Evolutionary conservation across 1,139 yeast species (phyloP).

Genomic region (Pneumocystis jirovecii): DNA sequence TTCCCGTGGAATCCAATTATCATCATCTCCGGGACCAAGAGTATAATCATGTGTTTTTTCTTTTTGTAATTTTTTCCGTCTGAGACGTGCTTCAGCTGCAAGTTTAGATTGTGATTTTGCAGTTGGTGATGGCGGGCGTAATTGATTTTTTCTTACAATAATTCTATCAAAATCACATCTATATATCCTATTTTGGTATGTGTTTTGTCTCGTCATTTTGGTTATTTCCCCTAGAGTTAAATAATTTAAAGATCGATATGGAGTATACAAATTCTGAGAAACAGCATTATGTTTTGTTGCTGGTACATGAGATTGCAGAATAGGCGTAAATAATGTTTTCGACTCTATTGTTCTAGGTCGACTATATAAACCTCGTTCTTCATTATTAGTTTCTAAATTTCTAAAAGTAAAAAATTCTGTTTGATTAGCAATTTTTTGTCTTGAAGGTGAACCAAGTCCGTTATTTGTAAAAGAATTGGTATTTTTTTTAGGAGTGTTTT

Average conservation of each 20-base stretch:
- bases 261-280: slow-evolving; percentile 1
- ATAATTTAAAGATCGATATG: slow-evolving; percentile 6
- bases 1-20: slow-evolving; percentile 3
- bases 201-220: slow-evolving; percentile 8
- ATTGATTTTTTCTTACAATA: slow-evolving; percentile 7
- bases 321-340: background rate
- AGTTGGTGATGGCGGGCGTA: slow-evolving; percentile 10
- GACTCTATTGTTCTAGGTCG: background rate
- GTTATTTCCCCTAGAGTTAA: slow-evolving; percentile 11
- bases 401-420: background rate
- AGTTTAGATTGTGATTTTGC: slow-evolving; percentile 9
- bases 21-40: slow-evolving; percentile 12
- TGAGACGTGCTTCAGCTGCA: slow-evolving; percentile 7
- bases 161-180: slow-evolving; percentile 11
- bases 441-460: background rate
- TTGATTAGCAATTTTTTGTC: background rate
- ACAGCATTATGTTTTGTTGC: background rate
- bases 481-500: background rate
- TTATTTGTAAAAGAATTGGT: background rate
- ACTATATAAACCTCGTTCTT: background rate
- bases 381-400: background rate
- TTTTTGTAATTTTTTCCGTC: slow-evolving; percentile 6
- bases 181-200: slow-evolving; percentile 9
- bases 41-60: slow-evolving; percentile 5
- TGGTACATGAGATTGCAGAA: background rate